Conservation (phyloP, 2,329 filamentous ascomycete species). For the Penicillium sp. region DNA sequence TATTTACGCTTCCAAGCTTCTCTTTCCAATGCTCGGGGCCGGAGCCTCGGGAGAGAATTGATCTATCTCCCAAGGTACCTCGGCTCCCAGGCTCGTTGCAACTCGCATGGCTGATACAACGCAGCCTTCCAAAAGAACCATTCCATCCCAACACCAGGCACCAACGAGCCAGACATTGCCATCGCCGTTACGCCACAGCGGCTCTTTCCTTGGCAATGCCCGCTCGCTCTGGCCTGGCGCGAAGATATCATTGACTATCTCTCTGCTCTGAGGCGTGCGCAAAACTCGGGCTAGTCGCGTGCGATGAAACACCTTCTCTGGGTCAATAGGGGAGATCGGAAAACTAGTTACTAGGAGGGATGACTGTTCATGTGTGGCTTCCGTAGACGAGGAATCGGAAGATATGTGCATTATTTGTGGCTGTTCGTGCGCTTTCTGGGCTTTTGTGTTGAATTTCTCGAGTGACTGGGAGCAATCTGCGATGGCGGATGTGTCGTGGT, state of each 20-base stretch:
- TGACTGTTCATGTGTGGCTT: slow-evolving; percentile 51
- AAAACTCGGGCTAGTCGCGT: slow-evolving; percentile 53
- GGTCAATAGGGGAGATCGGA: slow-evolving; percentile 40
- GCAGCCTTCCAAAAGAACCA: slow-evolving; percentile 60
- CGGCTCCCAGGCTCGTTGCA: slow-evolving; percentile 50
- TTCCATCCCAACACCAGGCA: slow-evolving; percentile 63
- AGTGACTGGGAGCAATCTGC: slow-evolving; percentile 10
- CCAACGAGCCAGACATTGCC: slow-evolving; percentile 54
- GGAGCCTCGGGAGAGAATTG: not conserved
- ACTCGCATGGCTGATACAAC: slow-evolving; percentile 56
- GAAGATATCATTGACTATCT: slow-evolving; percentile 48
- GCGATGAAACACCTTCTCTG: slow-evolving; percentile 41
- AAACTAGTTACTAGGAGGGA: slow-evolving; percentile 54
- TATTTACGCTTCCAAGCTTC: no score
- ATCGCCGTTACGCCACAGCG: slow-evolving; percentile 51
- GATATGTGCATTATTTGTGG: slow-evolving; percentile 25
- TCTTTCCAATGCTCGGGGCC: no score
- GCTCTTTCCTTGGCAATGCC: not conserved
- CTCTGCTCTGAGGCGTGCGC: slow-evolving; percentile 47
- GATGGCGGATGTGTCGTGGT: slow-evolving; percentile 30
- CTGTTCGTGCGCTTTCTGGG: not conserved
- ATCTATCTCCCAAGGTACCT: slow-evolving; percentile 28
- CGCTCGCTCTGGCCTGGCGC: not conserved
- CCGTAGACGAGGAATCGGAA: slow-evolving; percentile 37
- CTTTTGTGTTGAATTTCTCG: not conserved